Conservation (phyloP, 2,329 filamentous ascomycete species). For the Stagonosporopsis chrysanthemi region DNA sequence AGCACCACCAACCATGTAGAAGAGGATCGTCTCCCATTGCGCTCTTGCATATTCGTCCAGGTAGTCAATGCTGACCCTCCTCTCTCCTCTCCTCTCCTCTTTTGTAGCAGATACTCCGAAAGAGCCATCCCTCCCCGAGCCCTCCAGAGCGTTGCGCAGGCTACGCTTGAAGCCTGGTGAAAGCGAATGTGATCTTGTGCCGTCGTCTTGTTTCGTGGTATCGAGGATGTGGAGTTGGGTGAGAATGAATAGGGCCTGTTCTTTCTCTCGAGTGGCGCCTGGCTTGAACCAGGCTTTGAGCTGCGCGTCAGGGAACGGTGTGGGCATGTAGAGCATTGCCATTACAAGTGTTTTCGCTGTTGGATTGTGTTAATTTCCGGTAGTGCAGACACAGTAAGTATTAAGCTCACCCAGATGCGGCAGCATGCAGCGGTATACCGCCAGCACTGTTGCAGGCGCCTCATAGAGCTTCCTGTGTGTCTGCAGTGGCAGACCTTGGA, state of each 20-base stretch:
- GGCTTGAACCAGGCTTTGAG: constrained; percentile 87
- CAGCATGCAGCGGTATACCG: constrained; percentile 96
- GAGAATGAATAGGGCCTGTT: constrained; percentile 82
- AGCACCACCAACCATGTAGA: constrained; percentile 88
- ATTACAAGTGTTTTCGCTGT: constrained; percentile 94
- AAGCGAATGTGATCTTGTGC: constrained; percentile 76
- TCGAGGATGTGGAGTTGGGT: constrained; percentile 86
- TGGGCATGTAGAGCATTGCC: constrained; percentile 89
- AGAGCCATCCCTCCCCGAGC: constrained; percentile 82
- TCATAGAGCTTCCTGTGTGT: constrained; percentile 93
- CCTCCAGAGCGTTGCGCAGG: constrained; percentile 84
- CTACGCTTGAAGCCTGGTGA: constrained; percentile 84
- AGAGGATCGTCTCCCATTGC: constrained; percentile 95
- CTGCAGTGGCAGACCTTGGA: constrained; percentile 87
- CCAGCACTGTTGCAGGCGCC: constrained; percentile 92
- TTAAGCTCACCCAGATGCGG: constrained; percentile 75
- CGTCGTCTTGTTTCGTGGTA: constrained; percentile 61
- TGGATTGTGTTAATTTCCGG: constrained; percentile 7
- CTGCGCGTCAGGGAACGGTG: constrained; percentile 78
- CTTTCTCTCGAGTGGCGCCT: constrained; percentile 74
- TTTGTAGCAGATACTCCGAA: constrained; percentile 85
- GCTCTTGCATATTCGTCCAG: constrained; percentile 85
- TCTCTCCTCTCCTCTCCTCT: constrained; percentile 65
- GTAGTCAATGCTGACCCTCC: constrained; percentile 72
- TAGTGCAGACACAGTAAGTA: not conserved